phyloP scores from a whole-genome alignment of 768 basidiomycete genomes.

The Rhizopogon rudus region DNA sequence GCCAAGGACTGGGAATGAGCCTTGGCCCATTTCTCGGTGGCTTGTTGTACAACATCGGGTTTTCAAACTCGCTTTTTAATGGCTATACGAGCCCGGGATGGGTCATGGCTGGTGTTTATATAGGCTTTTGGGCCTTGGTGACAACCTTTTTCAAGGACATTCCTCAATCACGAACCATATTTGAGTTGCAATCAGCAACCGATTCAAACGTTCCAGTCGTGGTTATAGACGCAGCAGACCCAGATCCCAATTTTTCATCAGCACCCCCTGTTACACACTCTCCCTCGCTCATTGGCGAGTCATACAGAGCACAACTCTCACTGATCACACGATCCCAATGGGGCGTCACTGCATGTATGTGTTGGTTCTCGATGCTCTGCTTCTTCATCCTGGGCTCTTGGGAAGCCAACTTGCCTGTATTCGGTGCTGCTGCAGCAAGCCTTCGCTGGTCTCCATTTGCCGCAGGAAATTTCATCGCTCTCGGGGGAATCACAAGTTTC shows the following conservation, averaged over 20 bases:
- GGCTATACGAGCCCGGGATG: constrained; percentile 65
- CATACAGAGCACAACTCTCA: constrained; percentile 8
- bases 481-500: constrained; percentile 56
- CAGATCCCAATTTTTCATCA: not conserved
- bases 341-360: constrained; percentile 59
- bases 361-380: constrained; percentile 65
- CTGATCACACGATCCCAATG: constrained; percentile 32
- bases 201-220: not conserved
- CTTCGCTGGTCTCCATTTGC: constrained; percentile 58
- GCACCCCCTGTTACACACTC: not conserved
- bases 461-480: constrained; percentile 70
- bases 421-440: constrained; percentile 34
- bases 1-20: constrained; percentile 58
- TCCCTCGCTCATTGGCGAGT: constrained; percentile 1
- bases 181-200: constrained; percentile 6
- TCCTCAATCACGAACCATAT: constrained; percentile 13
- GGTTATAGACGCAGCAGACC: not conserved
- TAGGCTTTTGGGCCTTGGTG: constrained; percentile 42
- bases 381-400: constrained; percentile 69
- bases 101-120: constrained; percentile 55
- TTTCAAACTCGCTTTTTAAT: constrained; percentile 55
- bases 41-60: constrained; percentile 56
- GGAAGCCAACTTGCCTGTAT: constrained; percentile 67
- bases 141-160: constrained; percentile 37
- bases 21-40: constrained; percentile 63